These are phyloP conservation scores for Berkeleyomyces basicola DNA, from an alignment of 2,329 filamentous ascomycete genomes.

Conservation along the genomic window DNA sequence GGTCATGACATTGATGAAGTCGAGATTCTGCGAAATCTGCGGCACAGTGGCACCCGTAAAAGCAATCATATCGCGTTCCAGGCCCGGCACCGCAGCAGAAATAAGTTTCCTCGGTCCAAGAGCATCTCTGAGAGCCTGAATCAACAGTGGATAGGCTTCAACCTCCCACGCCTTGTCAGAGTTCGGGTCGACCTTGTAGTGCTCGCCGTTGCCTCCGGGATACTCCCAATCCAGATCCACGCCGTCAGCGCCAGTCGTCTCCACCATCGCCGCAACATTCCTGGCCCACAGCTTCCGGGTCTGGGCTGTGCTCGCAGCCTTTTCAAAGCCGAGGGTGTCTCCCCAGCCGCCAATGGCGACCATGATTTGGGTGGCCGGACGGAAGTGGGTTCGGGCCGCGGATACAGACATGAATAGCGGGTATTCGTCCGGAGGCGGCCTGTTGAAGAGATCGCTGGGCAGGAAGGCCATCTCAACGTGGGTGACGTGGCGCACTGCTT, in stretches of 20 bases:
- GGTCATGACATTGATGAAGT: constrained; percentile 53
- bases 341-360: constrained; percentile 65
- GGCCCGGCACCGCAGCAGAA: constrained; percentile 51
- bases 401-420: constrained; percentile 36
- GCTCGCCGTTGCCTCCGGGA: constrained; percentile 48
- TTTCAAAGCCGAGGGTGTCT: constrained; percentile 45
- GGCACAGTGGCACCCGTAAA: constrained; percentile 43
- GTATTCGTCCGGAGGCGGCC: constrained; percentile 23
- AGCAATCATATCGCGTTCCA: constrained; percentile 48
- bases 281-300: constrained; percentile 42
- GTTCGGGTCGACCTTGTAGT: constrained; percentile 51
- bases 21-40: constrained; percentile 39
- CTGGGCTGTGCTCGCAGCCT: constrained; percentile 33
- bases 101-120: constrained; percentile 42
- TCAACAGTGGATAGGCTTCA: constrained; percentile 42
- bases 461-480: constrained; percentile 44
- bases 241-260: constrained; percentile 47
- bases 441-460: constrained; percentile 35
- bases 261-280: constrained; percentile 48
- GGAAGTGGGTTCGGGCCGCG: constrained; percentile 24
- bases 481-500: constrained; percentile 29
- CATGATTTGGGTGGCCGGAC: constrained; percentile 41
- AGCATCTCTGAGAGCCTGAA: constrained; percentile 39
- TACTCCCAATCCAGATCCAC: constrained; percentile 51
- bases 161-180: constrained; percentile 43